Conservation (phyloP, 768 basidiomycete species). For the Kondoa malvinella region DNA sequence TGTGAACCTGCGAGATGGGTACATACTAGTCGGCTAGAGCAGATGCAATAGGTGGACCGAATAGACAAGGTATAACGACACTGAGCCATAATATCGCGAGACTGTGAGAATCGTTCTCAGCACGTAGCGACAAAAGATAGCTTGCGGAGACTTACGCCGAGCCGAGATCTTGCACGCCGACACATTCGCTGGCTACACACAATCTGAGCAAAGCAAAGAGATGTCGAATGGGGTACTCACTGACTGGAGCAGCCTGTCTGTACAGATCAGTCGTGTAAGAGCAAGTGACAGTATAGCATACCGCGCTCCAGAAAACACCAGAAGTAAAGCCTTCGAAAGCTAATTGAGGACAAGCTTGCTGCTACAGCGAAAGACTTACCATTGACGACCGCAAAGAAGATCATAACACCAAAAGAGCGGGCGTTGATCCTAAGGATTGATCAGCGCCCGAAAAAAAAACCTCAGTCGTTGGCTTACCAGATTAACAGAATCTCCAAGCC, state of each 20-base stretch:
- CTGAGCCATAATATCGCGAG: not conserved
- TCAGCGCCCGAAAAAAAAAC: not conserved
- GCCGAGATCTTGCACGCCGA: not conserved
- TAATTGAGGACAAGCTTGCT: not conserved
- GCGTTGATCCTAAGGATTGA: not conserved
- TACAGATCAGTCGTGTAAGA: not conserved
- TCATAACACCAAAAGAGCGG: not conserved
- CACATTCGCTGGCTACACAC: not conserved
- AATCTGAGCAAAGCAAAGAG: too few species aligned
- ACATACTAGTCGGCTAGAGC: not conserved
- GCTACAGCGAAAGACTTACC: not conserved
- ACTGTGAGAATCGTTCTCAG: not conserved
- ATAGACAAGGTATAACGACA: not conserved
- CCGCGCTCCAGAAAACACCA: not conserved
- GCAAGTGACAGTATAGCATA: not conserved
- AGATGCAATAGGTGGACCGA: not conserved
- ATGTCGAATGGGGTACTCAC: not conserved
- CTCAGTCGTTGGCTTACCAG: not conserved
- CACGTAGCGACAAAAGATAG: not conserved
- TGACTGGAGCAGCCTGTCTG: too few species aligned
- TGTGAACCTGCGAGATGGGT: not conserved
- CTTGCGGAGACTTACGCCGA: not conserved
- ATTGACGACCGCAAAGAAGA: not conserved
- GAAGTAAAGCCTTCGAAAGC: not conserved
- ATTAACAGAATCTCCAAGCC: not conserved